Conservation (phyloP, 75 land plant species). For the Selaginella tamariscina region DNA sequence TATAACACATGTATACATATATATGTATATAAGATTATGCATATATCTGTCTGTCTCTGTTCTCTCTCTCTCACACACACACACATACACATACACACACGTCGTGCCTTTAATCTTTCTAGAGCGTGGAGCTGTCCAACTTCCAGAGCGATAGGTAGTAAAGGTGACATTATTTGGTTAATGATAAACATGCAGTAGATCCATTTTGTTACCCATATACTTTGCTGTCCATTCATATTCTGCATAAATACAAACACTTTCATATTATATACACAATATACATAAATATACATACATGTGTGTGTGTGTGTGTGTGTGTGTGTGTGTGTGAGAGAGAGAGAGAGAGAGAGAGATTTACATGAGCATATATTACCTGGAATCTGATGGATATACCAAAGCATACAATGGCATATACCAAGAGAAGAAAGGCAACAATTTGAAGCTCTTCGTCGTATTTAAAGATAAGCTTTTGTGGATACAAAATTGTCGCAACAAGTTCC, state of each 20-base stretch:
- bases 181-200: slow-evolving; percentile 32
- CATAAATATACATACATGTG: no score
- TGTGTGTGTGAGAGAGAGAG: no score
- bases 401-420: slow-evolving; percentile 24
- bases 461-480: slow-evolving; percentile 32
- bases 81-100: no score
- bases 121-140: slow-evolving; percentile 35
- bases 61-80: no score
- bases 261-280: no score
- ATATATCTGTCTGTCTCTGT: no score
- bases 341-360: no score
- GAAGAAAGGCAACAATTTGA: slow-evolving; percentile 27
- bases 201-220: slow-evolving; percentile 32
- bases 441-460: slow-evolving; percentile 37
- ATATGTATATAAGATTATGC: no score
- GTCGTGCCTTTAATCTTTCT: slow-evolving; percentile 26
- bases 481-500: slow-evolving; percentile 22
- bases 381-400: slow-evolving; percentile 25
- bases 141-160: slow-evolving; percentile 36
- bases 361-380: slow-evolving; percentile 31
- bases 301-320: no score
- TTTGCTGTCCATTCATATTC: slow-evolving; percentile 24
- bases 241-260: no score
- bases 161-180: slow-evolving; percentile 30
- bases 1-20: no score